Evolutionary conservation across 1,139 yeast genomes (phyloP), one percentile per base, ranked within the genome.

Genomic region (Debaryomyces sp.): DNA sequence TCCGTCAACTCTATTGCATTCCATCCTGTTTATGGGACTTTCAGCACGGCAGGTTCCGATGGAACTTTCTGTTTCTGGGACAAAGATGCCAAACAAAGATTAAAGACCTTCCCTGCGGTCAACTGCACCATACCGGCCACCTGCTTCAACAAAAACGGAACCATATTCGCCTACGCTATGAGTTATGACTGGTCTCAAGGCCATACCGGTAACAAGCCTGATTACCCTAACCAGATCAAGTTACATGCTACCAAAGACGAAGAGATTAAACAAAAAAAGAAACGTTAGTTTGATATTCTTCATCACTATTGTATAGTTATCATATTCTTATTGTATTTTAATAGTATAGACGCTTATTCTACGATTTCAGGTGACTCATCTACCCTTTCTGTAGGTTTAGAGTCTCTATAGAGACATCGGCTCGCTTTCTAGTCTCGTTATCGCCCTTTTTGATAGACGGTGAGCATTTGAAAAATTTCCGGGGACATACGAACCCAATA

Each of bases 131-230:
- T 95, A 48, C 79, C 96, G 0, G 84, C 87, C 24, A 81, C 94
- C 2, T 85, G 85, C 6, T 95, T 92, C 71, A 94, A 90, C 69
- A 78, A 89, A 56, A 85, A 77, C 47, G 99, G 99, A 43, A 70
- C 83, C 37, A 84, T 94, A 15, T 86, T 89, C 66, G 99, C 98
- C 13, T 91, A 94, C 66, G 97, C 98, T 1, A 68, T 89, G 53
- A 85, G 96, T 57, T 94, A 94, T 68, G 99, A 94, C 64, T 94
- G 99, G 99, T 81, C 90, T 50, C 89, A 87, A 64, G 99, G 99
- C 7, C 78, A 87, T 66, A 84, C 80, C 64, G 88, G 81, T 58
- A 90, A 89, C 71, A 81, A 84, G 45, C 87, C 83, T 3, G 90
- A 85, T 54, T 83, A 84, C 60, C 92, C 96, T 13, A 87, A 81